phyloP scores from a whole-genome alignment of 495 filamentous ascomycete genomes.

The Penicillium odoratum region DNA sequence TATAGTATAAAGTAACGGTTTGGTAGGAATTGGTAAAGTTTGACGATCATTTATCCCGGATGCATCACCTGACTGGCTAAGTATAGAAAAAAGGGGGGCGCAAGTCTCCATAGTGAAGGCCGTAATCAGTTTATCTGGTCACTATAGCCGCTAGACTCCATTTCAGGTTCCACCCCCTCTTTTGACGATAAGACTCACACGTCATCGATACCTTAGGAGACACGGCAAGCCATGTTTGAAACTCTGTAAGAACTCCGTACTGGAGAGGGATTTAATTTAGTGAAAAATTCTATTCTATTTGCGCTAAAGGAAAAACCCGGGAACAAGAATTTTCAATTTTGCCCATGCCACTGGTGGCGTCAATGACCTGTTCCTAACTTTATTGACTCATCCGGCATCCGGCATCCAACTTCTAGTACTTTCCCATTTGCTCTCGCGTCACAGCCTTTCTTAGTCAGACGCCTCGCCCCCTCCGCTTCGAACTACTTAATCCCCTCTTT shows the following conservation, averaged over 20 bases:
- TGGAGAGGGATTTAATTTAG: neutral
- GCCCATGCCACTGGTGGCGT: slow-evolving; percentile 25
- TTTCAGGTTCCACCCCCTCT: slow-evolving; percentile 30
- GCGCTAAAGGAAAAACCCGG: slow-evolving; percentile 4
- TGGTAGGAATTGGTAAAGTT: neutral
- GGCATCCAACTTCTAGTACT: slow-evolving; percentile 25
- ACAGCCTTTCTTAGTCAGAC: slow-evolving; percentile 36
- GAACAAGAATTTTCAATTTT: slow-evolving; percentile 5
- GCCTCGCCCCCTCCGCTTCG: slow-evolving; percentile 37
- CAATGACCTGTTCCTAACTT: slow-evolving; percentile 19
- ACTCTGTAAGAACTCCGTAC: neutral
- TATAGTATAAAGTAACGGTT: slow-evolving; percentile 2
- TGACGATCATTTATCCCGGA: neutral
- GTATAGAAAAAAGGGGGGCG: neutral
- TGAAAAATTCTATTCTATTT: slow-evolving; percentile 1
- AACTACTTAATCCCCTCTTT: slow-evolving; percentile 30
- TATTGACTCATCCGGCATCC: slow-evolving; percentile 32
- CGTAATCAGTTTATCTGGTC: neutral
- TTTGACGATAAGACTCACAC: slow-evolving; percentile 32
- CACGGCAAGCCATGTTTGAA: neutral
- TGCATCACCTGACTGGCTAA: slow-evolving; percentile 5
- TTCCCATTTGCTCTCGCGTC: slow-evolving; percentile 22
- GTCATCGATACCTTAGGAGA: slow-evolving; percentile 20
- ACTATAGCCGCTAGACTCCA: slow-evolving; percentile 5
- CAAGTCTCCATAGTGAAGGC: slow-evolving; percentile 1